Base-by-base conservation (phyloP, 192 early-diverging fungal genomes). In the Backusella westeae region DNA sequence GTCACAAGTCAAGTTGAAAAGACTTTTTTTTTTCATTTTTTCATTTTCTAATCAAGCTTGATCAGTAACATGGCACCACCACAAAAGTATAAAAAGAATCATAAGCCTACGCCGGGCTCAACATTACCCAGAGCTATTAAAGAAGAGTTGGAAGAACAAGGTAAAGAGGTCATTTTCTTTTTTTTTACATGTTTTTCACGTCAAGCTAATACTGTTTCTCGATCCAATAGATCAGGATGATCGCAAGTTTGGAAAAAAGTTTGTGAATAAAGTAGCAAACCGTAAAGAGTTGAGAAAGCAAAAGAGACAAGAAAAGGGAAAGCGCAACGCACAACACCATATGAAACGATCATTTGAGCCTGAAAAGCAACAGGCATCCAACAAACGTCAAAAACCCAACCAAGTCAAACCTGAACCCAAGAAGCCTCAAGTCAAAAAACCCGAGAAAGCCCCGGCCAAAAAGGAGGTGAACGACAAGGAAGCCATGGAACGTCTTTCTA, bases 241-340 rank as follows among this genome's bases (percentile, higher is more conserved):
- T 71, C 83, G 87, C 34, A 80, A 83, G 56, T 88, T 88, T 67
- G 80, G 73, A 59, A 81, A 78, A 67, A 80, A 83, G 23, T 88
- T 82, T 75, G 82, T 83, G 35, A 86, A 86, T 65, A 83, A 82
- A 65, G 82, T 79, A 4, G 79, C 80, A 0, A 78, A 78, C 8
- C 73, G 87, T 29, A 88, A 88, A 68, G 85, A 79, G 3, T 69
- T 83, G 23, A 76, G 87, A 44, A 88, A 88, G 70, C 83, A 88
- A 73, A 81, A 86, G 74, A 75, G 83, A 29, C 14, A 63, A 36
- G 87, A 85, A n/a, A 88, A 88, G 71, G 67, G 56, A 23, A 67
- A 76, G 36, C 44, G 75, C 44, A 32, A 75, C 44, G 23, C 23
- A 73, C 36, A 72, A 4, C 35, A 71, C 42, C 66, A 72, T 41